A percentile compares a stretch with the other conserved stretches of the same genome.
phyloP scores from a whole-genome alignment of 805 yeast species.

The Lachancea cidri region DNA sequence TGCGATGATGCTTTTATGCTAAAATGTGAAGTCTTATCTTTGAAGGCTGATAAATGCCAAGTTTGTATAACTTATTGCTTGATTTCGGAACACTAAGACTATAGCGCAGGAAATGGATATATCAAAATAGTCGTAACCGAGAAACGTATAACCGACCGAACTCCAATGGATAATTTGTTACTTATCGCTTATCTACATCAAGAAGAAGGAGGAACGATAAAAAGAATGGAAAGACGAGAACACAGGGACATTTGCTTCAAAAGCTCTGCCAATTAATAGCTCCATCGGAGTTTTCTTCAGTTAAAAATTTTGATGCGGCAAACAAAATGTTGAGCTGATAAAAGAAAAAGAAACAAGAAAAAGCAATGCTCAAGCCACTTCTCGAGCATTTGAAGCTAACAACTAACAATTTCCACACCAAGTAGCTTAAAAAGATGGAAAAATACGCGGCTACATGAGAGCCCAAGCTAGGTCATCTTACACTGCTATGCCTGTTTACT shows the following conservation, averaged over 20 bases:
- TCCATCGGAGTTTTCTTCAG: not conserved
- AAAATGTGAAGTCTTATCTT: not conserved
- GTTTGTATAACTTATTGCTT: too few species aligned
- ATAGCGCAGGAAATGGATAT: not conserved
- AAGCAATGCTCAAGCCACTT: not conserved
- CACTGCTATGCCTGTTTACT: too few species aligned
- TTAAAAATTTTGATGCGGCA: not conserved
- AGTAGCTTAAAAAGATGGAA: too few species aligned
- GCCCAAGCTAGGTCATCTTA: too few species aligned
- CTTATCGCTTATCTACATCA: not conserved
- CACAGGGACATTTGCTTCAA: not conserved
- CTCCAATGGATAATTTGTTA: too few species aligned
- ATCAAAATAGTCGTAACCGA: too few species aligned
- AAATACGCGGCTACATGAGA: too few species aligned
- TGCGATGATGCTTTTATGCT: not conserved
- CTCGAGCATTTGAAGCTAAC: not conserved
- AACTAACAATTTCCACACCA: too few species aligned
- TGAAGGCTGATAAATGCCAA: not conserved
- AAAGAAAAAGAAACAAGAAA: not conserved
- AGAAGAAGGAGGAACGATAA: not conserved
- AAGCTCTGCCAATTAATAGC: not conserved
- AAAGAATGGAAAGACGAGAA: not conserved
- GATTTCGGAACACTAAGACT: not conserved
- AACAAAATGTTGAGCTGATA: not conserved
- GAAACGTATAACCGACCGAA: too few species aligned